phyloP scores from a whole-genome alignment of 768 basidiomycete species.

The Boletus huronensis region DNA sequence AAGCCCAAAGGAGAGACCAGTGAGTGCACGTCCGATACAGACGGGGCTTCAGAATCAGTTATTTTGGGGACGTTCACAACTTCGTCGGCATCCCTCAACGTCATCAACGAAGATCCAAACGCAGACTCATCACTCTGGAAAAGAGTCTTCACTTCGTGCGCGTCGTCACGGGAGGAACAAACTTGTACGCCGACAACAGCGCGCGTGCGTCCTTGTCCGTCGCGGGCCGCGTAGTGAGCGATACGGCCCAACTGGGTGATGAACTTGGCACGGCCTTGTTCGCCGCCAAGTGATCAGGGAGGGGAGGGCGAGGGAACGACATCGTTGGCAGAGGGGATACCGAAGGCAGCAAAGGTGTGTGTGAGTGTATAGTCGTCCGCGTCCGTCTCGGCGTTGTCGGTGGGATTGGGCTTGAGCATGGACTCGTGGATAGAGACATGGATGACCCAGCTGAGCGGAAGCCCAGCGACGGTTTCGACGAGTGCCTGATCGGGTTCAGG shows the following conservation, averaged over 20 bases:
- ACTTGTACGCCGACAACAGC: slow-evolving; percentile 45
- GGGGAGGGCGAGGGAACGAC: slow-evolving; percentile 54
- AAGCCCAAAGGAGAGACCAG: slow-evolving; percentile 59
- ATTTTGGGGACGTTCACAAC: slow-evolving; percentile 90
- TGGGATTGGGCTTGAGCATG: too few relatives aligned
- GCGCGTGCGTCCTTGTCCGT: not conserved
- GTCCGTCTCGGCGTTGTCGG: slow-evolving; percentile 4
- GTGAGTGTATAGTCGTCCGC: slow-evolving; percentile 26
- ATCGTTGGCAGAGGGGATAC: slow-evolving; percentile 68
- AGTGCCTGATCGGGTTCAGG: slow-evolving; percentile 46
- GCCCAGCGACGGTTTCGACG: slow-evolving; percentile 50
- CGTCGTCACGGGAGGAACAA: slow-evolving; percentile 35
- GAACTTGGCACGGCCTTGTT: slow-evolving; percentile 39
- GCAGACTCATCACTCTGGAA: slow-evolving; percentile 71
- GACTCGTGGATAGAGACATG: slow-evolving; percentile 46
- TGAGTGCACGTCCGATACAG: not conserved
- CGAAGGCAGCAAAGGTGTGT: slow-evolving; percentile 41
- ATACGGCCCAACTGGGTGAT: slow-evolving; percentile 61
- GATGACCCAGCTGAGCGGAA: slow-evolving; percentile 59
- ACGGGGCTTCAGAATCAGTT: slow-evolving; percentile 9
- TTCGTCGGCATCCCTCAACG: slow-evolving; percentile 76
- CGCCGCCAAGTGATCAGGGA: slow-evolving; percentile 44
- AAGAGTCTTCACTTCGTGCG: slow-evolving; percentile 55
- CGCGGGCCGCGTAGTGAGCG: slow-evolving; percentile 28
- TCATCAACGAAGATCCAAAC: slow-evolving; percentile 53